Evolutionary conservation across 352 stramenopile genomes (phyloP).

Genomic region (Peronospora belbahrii): DNA sequence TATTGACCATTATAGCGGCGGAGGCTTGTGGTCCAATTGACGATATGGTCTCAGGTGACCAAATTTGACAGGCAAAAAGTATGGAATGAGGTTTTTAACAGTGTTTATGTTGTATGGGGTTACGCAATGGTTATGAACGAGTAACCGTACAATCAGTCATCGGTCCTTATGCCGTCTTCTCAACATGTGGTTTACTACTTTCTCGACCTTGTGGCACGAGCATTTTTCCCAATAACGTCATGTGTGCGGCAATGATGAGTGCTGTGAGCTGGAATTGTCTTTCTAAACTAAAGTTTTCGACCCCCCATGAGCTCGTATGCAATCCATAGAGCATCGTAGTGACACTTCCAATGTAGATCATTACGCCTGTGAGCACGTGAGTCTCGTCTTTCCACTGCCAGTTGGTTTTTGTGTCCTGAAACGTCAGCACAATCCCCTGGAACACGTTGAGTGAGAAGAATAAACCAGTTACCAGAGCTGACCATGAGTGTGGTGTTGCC

Average conservation of each 20-base stretch:
- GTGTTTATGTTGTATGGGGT: constrained; percentile 10
- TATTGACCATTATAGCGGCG: constrained; percentile 38
- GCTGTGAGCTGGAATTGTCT: constrained; percentile 45
- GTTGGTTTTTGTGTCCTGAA: constrained; percentile 38
- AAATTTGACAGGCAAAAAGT: too few relatives aligned
- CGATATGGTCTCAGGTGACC: too few relatives aligned
- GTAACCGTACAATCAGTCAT: neutral
- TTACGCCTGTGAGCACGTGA: constrained; percentile 45
- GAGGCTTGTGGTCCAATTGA: too few relatives aligned
- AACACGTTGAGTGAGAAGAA: constrained; percentile 64
- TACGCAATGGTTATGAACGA: constrained; percentile 1
- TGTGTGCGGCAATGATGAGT: constrained; percentile 39
- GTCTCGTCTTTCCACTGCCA: constrained; percentile 76
- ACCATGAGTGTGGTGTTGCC: constrained; percentile 45
- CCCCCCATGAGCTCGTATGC: constrained; percentile 37
- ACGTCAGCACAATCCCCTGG: constrained; percentile 56
- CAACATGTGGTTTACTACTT: neutral
- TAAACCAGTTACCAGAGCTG: constrained; percentile 34
- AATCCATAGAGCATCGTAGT: constrained; percentile 43
- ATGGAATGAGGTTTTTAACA: constrained; percentile 9
- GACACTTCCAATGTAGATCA: constrained; percentile 49
- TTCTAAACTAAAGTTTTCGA: constrained; percentile 18
- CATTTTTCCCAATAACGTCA: constrained; percentile 36
- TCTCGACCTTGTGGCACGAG: constrained; percentile 19
- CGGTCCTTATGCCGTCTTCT: neutral